Conservation (phyloP, 352 stramenopile genomes). For the Phytophthora melonis region DNA sequence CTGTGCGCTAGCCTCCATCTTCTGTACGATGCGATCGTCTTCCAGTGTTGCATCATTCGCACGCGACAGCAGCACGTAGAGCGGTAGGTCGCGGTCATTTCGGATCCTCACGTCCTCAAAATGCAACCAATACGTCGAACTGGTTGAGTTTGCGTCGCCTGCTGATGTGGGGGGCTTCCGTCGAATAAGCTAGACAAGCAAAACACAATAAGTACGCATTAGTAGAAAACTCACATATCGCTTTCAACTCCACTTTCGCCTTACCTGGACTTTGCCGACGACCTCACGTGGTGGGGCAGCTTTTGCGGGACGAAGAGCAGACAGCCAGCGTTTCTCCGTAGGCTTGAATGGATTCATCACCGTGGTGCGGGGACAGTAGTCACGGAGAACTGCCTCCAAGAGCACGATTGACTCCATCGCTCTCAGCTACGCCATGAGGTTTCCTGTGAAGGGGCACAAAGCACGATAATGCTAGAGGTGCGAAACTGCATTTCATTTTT, state of each 20-base stretch:
- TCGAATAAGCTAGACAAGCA: constrained; percentile 17
- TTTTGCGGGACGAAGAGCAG: constrained; percentile 25
- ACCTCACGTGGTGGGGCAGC: constrained; percentile 2
- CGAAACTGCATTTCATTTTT: constrained; percentile 47
- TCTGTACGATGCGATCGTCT: constrained; percentile 42
- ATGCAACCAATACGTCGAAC: constrained; percentile 55
- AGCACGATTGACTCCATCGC: constrained; percentile 36
- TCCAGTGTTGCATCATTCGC: constrained; percentile 26
- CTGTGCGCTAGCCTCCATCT: constrained; percentile 55
- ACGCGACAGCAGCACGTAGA: constrained; percentile 69
- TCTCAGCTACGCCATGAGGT: constrained; percentile 9
- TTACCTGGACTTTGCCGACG: constrained; percentile 38
- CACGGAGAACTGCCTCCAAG: constrained; percentile 41
- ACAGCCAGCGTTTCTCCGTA: constrained; percentile 26
- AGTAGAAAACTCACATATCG: not conserved
- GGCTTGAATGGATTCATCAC: constrained; percentile 45
- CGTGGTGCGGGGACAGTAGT: constrained; percentile 25
- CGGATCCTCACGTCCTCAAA: constrained; percentile 62
- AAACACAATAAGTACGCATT: not conserved
- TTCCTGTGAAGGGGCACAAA: constrained; percentile 26
- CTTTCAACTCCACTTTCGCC: not conserved
- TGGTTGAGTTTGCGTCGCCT: not conserved
- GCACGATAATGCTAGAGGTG: constrained; percentile 1
- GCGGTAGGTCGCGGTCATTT: constrained; percentile 67
- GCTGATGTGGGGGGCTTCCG: constrained; percentile 2